phyloP scores from a whole-genome alignment of 371 early-diverging fungal genomes.

The Mortierella sp. region DNA sequence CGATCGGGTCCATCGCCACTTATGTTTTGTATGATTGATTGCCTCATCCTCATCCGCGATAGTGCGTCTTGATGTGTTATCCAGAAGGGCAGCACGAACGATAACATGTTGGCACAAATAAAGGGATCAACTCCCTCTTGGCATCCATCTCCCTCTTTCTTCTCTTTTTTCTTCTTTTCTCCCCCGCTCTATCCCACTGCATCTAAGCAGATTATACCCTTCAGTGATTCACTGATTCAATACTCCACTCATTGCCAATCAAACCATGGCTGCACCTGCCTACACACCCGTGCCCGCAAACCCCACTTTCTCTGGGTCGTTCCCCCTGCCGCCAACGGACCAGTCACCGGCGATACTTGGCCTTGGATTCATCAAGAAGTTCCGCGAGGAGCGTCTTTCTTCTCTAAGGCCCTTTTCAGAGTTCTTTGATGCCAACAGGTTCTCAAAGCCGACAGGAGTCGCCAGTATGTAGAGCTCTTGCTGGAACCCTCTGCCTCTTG shows the following conservation, averaged over 20 bases:
- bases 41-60: too few species aligned
- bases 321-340: conserved; percentile 14
- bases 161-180: not conserved
- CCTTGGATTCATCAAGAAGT: conserved; percentile 39
- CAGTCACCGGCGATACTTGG: conserved; percentile 37
- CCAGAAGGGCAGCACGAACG: too few species aligned
- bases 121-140: not conserved
- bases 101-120: too few species aligned
- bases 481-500: not conserved
- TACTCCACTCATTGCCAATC: not conserved
- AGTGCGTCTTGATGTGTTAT: too few species aligned
- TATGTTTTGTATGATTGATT: too few species aligned
- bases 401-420: conserved; percentile 66
- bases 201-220: too few species aligned
- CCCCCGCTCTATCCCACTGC: too few species aligned
- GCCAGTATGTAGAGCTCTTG: conserved; percentile 58
- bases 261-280: conserved; percentile 27
- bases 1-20: too few species aligned
- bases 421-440: conserved; percentile 69
- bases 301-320: conserved; percentile 23
- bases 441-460: conserved; percentile 66
- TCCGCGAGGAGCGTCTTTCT: conserved; percentile 46
- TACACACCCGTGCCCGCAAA: conserved; percentile 27
- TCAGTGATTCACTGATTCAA: not conserved
- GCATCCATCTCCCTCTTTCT: conserved; percentile 1